Evolutionary conservation across 2,329 filamentous ascomycete genomes (phyloP).

Genomic region (Colletotrichum chlorophyti): DNA sequence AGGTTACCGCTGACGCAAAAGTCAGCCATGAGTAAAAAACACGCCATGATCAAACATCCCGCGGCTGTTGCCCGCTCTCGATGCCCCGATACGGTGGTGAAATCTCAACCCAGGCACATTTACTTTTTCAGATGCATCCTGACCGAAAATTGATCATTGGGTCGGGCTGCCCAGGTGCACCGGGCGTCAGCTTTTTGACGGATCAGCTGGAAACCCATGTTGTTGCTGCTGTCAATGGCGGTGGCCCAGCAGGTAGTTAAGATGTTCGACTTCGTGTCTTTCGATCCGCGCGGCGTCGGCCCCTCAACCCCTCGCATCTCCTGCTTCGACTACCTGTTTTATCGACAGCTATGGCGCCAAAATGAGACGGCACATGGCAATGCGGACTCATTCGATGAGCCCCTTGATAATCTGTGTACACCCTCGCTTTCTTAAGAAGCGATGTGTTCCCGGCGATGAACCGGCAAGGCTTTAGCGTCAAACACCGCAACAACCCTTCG

Average conservation of each 20-base stretch:
- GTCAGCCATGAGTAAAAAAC: too few relatives aligned
- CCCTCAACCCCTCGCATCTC: slow-evolving; percentile 7
- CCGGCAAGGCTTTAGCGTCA: too few relatives aligned
- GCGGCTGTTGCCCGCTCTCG: slow-evolving; percentile 43
- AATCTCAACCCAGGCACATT: slow-evolving; percentile 47
- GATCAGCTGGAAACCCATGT: not conserved
- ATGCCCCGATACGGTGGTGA: slow-evolving; percentile 48
- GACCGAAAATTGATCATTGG: too few relatives aligned
- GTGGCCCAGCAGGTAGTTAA: slow-evolving; percentile 42
- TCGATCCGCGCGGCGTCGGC: slow-evolving; percentile 54
- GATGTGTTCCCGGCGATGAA: too few relatives aligned
- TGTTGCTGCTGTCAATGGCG: not conserved
- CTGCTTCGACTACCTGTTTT: not conserved
- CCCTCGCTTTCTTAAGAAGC: too few relatives aligned
- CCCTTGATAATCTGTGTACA: too few relatives aligned
- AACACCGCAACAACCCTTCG: too few relatives aligned
- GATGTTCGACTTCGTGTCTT: slow-evolving; percentile 52
- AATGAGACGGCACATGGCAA: too few relatives aligned
- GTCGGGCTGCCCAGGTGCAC: slow-evolving; percentile 1
- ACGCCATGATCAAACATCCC: slow-evolving; percentile 48
- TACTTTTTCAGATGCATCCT: too few relatives aligned
- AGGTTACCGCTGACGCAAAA: too few relatives aligned
- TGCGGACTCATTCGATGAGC: too few relatives aligned
- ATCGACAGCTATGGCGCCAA: slow-evolving; percentile 6
- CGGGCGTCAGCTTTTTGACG: not conserved